Percentiles rank a stretch among this genome's conserved stretches.
These are phyloP conservation scores for Xerocomellus dryophilus DNA, from an alignment of 768 basidiomycete genomes.

Conservation along the genomic window DNA sequence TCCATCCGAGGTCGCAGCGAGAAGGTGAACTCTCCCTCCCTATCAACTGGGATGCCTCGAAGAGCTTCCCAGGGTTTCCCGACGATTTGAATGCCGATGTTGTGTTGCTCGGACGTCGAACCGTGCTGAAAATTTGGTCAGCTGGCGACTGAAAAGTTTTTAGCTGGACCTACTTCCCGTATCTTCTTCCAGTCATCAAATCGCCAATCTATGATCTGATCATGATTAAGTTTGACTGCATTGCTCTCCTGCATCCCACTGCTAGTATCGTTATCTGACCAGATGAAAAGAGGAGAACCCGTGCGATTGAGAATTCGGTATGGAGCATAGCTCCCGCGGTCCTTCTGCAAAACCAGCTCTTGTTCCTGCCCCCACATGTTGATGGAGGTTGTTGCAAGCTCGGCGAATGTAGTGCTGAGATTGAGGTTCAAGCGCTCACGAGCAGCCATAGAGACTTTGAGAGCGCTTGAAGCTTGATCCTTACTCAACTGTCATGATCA, in stretches of 20 bases:
- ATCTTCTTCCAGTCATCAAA: constrained; percentile 95
- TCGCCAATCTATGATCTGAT: constrained; percentile 85
- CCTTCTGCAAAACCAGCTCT: constrained; percentile 66
- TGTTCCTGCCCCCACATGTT: constrained; percentile 75
- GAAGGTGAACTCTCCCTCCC: constrained; percentile 89
- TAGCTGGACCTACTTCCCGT: constrained; percentile 65
- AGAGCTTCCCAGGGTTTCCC: constrained; percentile 89
- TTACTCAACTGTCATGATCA: constrained; percentile 48
- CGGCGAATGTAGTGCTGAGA: constrained; percentile 85
- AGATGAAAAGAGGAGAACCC: constrained; percentile 78
- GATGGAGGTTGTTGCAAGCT: constrained; percentile 71
- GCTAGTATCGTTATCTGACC: constrained; percentile 74
- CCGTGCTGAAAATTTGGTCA: constrained; percentile 35
- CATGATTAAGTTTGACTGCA: constrained; percentile 63
- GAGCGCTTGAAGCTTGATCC: constrained; percentile 47
- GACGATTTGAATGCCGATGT: constrained; percentile 78
- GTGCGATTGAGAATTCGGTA: constrained; percentile 91
- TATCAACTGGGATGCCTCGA: constrained; percentile 84
- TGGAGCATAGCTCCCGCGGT: constrained; percentile 87
- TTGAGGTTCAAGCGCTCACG: constrained; percentile 88
- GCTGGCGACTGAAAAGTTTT: background rate
- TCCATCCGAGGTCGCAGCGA: constrained; percentile 76
- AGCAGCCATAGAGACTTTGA: constrained; percentile 64
- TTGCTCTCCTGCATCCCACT: constrained; percentile 44
- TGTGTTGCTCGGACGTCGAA: constrained; percentile 67